Evolutionary conservation across 768 basidiomycete genomes (phyloP).

Genomic region (Pholiota molesta): DNA sequence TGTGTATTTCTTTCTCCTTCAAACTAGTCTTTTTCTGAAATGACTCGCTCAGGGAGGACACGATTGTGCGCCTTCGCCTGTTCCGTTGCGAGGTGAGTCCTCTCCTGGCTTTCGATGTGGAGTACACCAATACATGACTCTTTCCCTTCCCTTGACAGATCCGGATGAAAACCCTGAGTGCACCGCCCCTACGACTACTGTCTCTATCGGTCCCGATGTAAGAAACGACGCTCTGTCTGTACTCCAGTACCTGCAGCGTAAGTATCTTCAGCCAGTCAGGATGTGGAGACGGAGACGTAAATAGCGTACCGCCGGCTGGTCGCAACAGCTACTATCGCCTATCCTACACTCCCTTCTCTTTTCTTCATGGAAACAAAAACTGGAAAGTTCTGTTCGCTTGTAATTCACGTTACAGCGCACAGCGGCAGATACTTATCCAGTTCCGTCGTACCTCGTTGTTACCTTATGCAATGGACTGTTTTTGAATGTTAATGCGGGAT

Average conservation of each 20-base stretch:
- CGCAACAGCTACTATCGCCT: neutral
- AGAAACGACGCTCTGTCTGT: neutral
- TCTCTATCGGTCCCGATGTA: neutral
- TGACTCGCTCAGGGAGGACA: conserved; percentile 15
- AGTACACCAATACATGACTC: conserved; percentile 2
- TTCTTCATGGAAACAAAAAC: neutral
- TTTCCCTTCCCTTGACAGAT: conserved; percentile 8
- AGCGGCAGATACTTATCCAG: neutral
- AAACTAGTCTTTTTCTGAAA: conserved; percentile 19
- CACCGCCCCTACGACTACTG: neutral
- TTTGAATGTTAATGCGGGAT: neutral
- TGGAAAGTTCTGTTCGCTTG: neutral
- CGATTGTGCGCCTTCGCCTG: conserved; percentile 12
- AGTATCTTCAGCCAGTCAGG: neutral
- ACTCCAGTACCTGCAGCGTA: neutral
- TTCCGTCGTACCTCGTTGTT: neutral
- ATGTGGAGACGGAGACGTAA: neutral
- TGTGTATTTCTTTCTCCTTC: conserved; percentile 19
- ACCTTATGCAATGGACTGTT: neutral
- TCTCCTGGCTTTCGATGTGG: neutral
- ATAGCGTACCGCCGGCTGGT: neutral
- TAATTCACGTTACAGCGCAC: neutral
- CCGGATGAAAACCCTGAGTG: neutral
- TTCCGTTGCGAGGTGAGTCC: conserved; percentile 18
- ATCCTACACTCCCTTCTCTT: neutral